Evolutionary conservation across 2,329 filamentous ascomycete genomes (phyloP).

Genomic region (Ophiocordyceps camponoti-rufipedis): DNA sequence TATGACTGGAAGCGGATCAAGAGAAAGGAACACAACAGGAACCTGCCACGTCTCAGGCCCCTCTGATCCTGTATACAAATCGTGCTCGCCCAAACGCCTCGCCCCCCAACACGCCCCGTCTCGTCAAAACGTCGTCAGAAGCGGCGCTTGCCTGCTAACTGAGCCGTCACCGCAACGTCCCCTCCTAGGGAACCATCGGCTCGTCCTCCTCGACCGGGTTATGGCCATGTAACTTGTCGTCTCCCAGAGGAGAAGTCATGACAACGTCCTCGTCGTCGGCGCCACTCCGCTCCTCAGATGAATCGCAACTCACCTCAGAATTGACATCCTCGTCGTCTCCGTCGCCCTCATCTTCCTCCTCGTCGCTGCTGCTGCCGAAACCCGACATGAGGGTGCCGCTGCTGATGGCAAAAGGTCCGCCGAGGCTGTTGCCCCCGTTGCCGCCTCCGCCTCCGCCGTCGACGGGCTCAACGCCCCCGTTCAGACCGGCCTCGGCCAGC

Average conservation of each 20-base stretch:
- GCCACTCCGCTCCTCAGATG: constrained; percentile 11
- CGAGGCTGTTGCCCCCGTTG: background rate
- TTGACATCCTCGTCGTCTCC: constrained; percentile 61
- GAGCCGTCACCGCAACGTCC: background rate
- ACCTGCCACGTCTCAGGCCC: too few species aligned
- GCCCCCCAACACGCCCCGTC: too few species aligned
- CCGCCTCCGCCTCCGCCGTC: constrained; percentile 30
- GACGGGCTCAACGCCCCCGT: constrained; percentile 51
- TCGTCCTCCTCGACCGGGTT: constrained; percentile 2
- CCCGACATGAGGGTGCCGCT: constrained; percentile 66
- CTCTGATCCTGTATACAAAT: too few species aligned
- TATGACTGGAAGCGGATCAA: too few species aligned
- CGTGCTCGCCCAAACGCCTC: too few species aligned
- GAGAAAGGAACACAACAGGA: too few species aligned
- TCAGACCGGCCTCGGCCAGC: constrained; percentile 65
- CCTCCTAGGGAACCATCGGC: constrained; percentile 3
- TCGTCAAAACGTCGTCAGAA: background rate
- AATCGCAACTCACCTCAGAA: constrained; percentile 41
- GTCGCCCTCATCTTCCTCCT: constrained; percentile 89
- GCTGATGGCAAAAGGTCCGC: constrained; percentile 45
- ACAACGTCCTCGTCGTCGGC: constrained; percentile 7
- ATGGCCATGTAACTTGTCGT: constrained; percentile 2
- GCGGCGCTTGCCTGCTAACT: constrained; percentile 4
- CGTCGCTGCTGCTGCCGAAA: constrained; percentile 87
- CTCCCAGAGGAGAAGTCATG: constrained; percentile 6